A percentile compares a stretch with the other conserved stretches of the same genome.
These are phyloP conservation scores for Staphylotrichum tortipilum DNA, from an alignment of 495 filamentous ascomycete species.

Conservation along the genomic window DNA sequence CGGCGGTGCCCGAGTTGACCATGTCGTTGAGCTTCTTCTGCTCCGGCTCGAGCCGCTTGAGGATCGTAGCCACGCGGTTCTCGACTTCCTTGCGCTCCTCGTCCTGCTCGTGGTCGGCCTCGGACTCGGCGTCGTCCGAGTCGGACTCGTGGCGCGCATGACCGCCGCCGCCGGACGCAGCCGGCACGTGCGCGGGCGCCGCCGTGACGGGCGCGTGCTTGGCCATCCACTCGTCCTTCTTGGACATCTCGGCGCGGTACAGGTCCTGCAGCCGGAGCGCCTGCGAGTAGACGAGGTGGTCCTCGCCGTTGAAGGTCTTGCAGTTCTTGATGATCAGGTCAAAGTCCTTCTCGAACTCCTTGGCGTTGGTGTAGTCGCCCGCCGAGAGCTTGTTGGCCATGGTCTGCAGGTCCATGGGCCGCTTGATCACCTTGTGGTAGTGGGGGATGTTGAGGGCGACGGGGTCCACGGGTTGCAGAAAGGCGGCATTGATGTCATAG, in stretches of 20 bases:
- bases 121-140: constrained; percentile 34
- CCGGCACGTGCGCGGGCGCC: constrained; percentile 42
- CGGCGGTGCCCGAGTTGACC: constrained; percentile 60
- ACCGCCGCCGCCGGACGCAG: constrained; percentile 35
- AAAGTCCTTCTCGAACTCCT: constrained; percentile 80
- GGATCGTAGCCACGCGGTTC: constrained; percentile 14
- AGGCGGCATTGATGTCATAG: constrained; percentile 53
- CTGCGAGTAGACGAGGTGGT: constrained; percentile 61
- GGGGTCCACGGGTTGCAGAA: constrained; percentile 79
- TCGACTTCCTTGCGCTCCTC: constrained; percentile 16
- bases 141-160: constrained; percentile 54
- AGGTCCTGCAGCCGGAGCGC: constrained; percentile 63
- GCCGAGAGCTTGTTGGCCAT: constrained; percentile 64
- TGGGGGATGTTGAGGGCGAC: constrained; percentile 89
- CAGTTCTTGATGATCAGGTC: constrained; percentile 82
- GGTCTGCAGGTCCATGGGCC: constrained; percentile 88
- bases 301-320: constrained; percentile 76
- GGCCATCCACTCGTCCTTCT: constrained; percentile 68
- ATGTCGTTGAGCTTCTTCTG: constrained; percentile 56
- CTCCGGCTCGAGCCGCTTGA: constrained; percentile 41
- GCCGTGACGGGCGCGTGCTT: constrained; percentile 53
- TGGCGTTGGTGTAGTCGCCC: constrained; percentile 73
- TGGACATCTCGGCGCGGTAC: constrained; percentile 63
- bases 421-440: constrained; percentile 89
- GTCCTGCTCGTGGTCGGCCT: constrained; percentile 26